A percentile compares a stretch with the other conserved stretches of the same genome.
These are phyloP conservation scores for Cicer cuneatum DNA, from an alignment of 306 rosid species.

Conservation along the genomic window DNA sequence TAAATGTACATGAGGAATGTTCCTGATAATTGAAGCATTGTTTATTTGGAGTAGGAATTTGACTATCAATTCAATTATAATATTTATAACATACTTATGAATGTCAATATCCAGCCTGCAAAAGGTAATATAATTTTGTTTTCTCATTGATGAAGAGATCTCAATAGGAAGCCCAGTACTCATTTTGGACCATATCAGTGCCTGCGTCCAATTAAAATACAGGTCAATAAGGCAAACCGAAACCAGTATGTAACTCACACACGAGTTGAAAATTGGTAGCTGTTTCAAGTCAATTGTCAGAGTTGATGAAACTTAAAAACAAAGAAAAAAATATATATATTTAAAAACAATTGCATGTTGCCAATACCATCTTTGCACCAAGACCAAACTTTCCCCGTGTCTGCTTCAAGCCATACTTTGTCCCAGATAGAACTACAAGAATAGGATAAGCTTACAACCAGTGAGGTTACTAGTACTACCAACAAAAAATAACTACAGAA, in stretches of 20 bases:
- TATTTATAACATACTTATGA: constrained; percentile 65
- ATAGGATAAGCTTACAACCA: constrained; percentile 41
- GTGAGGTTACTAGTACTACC: constrained; percentile 34
- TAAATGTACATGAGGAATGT: constrained; percentile 86
- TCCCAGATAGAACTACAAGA: constrained; percentile 88
- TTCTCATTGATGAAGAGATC: constrained; percentile 83
- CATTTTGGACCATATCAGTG: constrained; percentile 99
- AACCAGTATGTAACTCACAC: constrained; percentile 17
- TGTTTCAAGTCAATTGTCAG: constrained; percentile 22
- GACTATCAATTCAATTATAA: constrained; percentile 33
- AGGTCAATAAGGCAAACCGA: constrained; percentile 18
- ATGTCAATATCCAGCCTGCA: constrained; percentile 97
- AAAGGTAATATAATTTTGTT: constrained; percentile 73
- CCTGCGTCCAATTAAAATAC: constrained; percentile 58
- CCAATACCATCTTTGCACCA: constrained; percentile 94
- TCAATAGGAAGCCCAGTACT: constrained; percentile 98
- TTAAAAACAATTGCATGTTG: constrained; percentile 31
- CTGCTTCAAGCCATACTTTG: constrained; percentile 96
- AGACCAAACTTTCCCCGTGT: constrained; percentile 97
- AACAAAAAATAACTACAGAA: constrained; percentile 24
- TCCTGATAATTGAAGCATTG: constrained; percentile 61
- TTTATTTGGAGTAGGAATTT: constrained; percentile 38
- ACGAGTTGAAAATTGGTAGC: constrained; percentile 16
- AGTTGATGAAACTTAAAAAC: constrained; percentile 10
- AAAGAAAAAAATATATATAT: constrained; percentile 11